Evolutionary conservation across 176 grass and related monocot genomes (phyloP), one percentile per base, ranked within the genome.

Genomic region (Bothriochloa decipiens): DNA sequence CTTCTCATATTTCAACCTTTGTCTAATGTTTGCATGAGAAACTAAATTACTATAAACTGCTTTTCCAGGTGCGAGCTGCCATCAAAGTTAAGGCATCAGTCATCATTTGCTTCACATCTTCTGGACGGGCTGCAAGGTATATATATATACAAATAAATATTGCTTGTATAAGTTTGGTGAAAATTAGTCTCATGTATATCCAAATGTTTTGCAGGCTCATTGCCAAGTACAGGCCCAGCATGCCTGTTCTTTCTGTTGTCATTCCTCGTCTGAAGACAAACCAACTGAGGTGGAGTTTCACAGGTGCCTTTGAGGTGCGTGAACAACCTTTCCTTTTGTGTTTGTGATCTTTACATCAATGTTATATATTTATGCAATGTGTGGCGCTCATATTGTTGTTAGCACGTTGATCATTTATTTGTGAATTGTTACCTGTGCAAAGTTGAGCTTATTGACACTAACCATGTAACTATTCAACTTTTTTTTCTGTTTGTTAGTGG

Each of bases 261-360:
- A 96, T 99, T 84, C 97, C 97, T 79, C 93, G 97, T 50, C 93
- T 99, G 14, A 99, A 99, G 62, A 99, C 97, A 72, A 99, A 99
- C 82, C 97, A 99, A 81, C 86, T 99, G 22, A 91, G 77, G 79
- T 99, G 97, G 97, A 99, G 91, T 79, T 99, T 99, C 79, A 99
- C 86, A 14, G 97, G 97, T 22, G 97, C 91, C 16, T 99, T 99
- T 91, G 97, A 99, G 77, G 97, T 96, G 78, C 0, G 65, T 78
- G 70, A 74, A 78, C 68, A 28, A 40, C 15, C 3, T 76, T 75
- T 66, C 50, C 14, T 68, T 67, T 26, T 83, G 68, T 70, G 5
- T 81, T 70, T 71, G 23, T 57, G 32, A 8, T 23, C 65, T 68
- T 74, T 60, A 22, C 23, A 49, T 60, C 87, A 69, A 69, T 16